These are phyloP conservation scores for Cryphonectria carpinicola DNA, from an alignment of 2,329 filamentous ascomycete species.

Conservation along the genomic window DNA sequence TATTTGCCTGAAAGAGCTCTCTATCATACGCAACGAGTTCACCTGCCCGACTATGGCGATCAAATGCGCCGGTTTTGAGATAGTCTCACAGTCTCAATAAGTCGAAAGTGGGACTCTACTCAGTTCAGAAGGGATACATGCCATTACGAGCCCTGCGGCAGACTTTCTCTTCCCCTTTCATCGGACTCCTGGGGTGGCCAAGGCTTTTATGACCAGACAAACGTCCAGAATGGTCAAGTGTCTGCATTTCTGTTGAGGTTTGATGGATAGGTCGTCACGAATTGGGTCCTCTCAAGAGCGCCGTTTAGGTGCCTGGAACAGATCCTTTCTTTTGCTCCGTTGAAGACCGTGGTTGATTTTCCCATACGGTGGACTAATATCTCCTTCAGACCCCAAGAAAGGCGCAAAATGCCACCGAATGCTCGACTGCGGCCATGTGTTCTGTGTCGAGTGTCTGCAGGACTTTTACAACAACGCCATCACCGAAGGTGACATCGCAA, in stretches of 20 bases:
- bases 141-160: neutral
- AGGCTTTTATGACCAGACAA: no score
- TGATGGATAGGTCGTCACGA: neutral
- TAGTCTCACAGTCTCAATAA: neutral
- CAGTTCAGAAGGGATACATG: neutral
- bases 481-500: conserved; percentile 77
- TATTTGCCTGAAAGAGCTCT: neutral
- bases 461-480: conserved; percentile 92
- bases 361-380: conserved; percentile 30
- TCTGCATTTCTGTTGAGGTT: neutral
- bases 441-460: conserved; percentile 84
- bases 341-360: neutral
- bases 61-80: neutral
- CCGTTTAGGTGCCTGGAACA: neutral
- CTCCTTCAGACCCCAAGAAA: conserved; percentile 77
- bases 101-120: neutral
- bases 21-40: neutral
- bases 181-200: no score
- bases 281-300: neutral
- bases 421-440: conserved; percentile 85
- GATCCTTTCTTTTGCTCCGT: neutral
- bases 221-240: neutral
- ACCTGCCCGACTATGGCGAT: neutral
- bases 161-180: neutral
- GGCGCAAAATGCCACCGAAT: conserved; percentile 80